Evolutionary conservation across 202 grass and related monocot species (phyloP).

Genomic region (Panicum virgatum): DNA sequence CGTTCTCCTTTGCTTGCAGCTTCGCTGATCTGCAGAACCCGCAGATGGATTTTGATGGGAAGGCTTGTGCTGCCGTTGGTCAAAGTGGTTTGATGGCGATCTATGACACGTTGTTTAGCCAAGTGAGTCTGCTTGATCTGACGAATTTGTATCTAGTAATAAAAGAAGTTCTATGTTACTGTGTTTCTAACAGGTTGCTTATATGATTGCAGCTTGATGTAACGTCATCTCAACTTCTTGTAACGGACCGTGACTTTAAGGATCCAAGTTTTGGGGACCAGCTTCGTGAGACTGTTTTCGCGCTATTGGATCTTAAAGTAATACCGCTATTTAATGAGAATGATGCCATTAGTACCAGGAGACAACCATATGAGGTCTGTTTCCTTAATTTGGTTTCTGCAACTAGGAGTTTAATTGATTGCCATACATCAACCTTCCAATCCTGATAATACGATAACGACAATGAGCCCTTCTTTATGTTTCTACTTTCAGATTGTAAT

Average conservation of each 20-base stretch:
- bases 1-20: slow-evolving; percentile 41
- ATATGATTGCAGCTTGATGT: slow-evolving; percentile 77
- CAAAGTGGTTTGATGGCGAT: slow-evolving; percentile 96
- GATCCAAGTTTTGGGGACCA: slow-evolving; percentile 79
- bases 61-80: slow-evolving; percentile 87
- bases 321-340: slow-evolving; percentile 97
- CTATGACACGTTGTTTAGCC: slow-evolving; percentile 86
- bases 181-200: neutral
- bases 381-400: slow-evolving; percentile 15
- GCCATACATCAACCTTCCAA: neutral
- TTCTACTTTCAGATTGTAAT: slow-evolving; percentile 19
- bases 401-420: neutral
- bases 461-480: neutral
- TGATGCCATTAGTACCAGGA: slow-evolving; percentile 96
- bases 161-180: neutral
- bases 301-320: slow-evolving; percentile 69
- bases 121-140: slow-evolving; percentile 41
- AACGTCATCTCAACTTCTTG: slow-evolving; percentile 91
- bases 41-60: slow-evolving; percentile 75
- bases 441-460: neutral
- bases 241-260: slow-evolving; percentile 90
- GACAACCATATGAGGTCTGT: slow-evolving; percentile 72
- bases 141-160: neutral
- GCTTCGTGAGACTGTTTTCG: slow-evolving; percentile 72
- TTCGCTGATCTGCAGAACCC: slow-evolving; percentile 94